These are phyloP conservation scores for Coprinopsis sp. DNA, from an alignment of 768 basidiomycete species.

Conservation along the genomic window DNA sequence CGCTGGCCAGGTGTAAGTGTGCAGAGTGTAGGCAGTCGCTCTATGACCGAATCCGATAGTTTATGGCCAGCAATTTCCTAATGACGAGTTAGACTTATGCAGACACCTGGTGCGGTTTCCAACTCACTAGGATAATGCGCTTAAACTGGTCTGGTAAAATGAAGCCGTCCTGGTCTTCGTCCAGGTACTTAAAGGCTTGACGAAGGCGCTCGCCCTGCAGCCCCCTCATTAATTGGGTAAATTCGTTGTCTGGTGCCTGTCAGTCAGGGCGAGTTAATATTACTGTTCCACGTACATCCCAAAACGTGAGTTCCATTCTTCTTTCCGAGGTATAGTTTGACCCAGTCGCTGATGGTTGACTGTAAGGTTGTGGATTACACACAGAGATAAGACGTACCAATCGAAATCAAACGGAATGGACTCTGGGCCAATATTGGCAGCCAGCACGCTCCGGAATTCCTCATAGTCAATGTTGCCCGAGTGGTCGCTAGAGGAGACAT, in stretches of 20 bases:
- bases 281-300: conserved; percentile 64
- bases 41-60: conserved; percentile 88
- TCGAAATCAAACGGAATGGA: conserved; percentile 95
- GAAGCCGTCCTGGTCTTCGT: conserved; percentile 87
- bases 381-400: conserved; percentile 44
- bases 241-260: conserved; percentile 72
- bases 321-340: conserved; percentile 93
- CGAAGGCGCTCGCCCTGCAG: conserved; percentile 96
- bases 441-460: conserved; percentile 92
- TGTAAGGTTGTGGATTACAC: neutral
- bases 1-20: conserved; percentile 83
- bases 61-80: conserved; percentile 98
- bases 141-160: conserved; percentile 94
- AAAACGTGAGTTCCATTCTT: conserved; percentile 87
- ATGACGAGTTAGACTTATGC: conserved; percentile 1
- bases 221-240: conserved; percentile 98
- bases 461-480: conserved; percentile 92
- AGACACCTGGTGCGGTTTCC: neutral
- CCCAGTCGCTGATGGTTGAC: conserved; percentile 75
- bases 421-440: conserved; percentile 69
- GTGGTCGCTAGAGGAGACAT: conserved; percentile 54
- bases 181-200: conserved; percentile 92
- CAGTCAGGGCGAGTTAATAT: conserved; percentile 5
- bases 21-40: conserved; percentile 87
- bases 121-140: conserved; percentile 84